Percentiles rank a stretch among this genome's conserved stretches.
Evolutionary conservation across 73 alveolate species (phyloP).

Genomic region (Uronychia binucleata): DNA sequence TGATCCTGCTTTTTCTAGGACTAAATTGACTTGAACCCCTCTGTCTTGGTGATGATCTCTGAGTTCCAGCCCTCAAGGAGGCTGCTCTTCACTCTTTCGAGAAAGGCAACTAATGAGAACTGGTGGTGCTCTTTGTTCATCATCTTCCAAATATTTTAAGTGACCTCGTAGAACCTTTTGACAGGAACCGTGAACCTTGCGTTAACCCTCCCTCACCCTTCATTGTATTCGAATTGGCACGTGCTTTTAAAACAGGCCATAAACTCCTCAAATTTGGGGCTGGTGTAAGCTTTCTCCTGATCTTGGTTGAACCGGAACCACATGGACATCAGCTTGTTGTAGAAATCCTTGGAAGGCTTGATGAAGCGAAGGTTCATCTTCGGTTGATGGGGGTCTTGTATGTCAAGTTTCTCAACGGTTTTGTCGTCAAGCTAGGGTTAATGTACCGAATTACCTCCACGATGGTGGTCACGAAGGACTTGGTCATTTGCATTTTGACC

Average conservation of each 20-base stretch:
- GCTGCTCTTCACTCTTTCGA: conserved; percentile 38
- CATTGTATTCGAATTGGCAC: conserved; percentile 9
- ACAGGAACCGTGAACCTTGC: conserved; percentile 9
- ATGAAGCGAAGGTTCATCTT: conserved; percentile 59
- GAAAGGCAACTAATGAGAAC: conserved; percentile 47
- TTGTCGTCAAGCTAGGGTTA: background rate
- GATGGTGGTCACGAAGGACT: conserved; percentile 57
- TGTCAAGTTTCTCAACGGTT: background rate
- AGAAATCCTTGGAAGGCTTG: conserved; percentile 63
- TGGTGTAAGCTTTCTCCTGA: background rate
- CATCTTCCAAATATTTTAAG: conserved; percentile 1
- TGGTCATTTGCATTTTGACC: conserved; percentile 40
- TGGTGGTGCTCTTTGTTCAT: conserved; percentile 1
- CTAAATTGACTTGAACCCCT: conserved; percentile 6
- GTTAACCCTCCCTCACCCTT: conserved; percentile 16
- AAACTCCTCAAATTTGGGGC: conserved; percentile 14
- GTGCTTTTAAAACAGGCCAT: conserved; percentile 9
- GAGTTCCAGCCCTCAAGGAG: conserved; percentile 56
- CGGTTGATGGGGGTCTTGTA: background rate
- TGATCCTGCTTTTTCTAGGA: background rate
- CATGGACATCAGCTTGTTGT: conserved; percentile 48
- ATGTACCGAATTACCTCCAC: conserved; percentile 8
- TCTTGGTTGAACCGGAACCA: conserved; percentile 48
- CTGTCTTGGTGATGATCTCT: conserved; percentile 38
- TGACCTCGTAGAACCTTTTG: conserved; percentile 32